Evolutionary conservation across 768 basidiomycete species (phyloP).

Genomic region (Rubroboletus satanas): DNA sequence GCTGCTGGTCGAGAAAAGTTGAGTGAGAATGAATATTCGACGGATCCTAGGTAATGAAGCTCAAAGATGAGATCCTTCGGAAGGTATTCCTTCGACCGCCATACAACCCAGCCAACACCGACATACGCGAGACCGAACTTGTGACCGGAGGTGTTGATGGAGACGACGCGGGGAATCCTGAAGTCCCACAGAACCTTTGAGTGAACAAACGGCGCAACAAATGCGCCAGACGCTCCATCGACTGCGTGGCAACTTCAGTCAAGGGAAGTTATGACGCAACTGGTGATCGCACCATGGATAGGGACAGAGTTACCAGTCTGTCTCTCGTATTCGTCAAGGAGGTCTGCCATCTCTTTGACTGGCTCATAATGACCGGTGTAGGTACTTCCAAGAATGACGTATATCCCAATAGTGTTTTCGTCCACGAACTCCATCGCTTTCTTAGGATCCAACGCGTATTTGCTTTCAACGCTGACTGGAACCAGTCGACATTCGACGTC

Average conservation of each 20-base stretch:
- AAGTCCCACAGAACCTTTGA: conserved; percentile 60
- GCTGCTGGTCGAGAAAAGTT: conserved; percentile 61
- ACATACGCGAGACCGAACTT: conserved; percentile 57
- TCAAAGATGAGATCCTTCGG: conserved; percentile 72
- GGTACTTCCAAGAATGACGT: conserved; percentile 56
- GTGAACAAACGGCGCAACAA: conserved; percentile 58
- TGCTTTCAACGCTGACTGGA: conserved; percentile 60
- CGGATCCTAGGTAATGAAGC: conserved; percentile 46
- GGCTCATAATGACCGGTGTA: conserved; percentile 67
- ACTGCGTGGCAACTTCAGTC: conserved; percentile 28
- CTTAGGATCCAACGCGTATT: conserved; percentile 74
- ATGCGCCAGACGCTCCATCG: conserved; percentile 59
- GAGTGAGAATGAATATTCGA: conserved; percentile 74
- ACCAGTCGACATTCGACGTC: conserved; percentile 65
- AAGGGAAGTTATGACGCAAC: conserved; percentile 23
- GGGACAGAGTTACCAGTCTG: conserved; percentile 43
- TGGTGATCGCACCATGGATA: conserved; percentile 32
- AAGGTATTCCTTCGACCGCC: conserved; percentile 51
- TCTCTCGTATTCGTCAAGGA: conserved; percentile 56
- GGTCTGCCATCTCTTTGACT: conserved; percentile 79
- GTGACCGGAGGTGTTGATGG: conserved; percentile 59
- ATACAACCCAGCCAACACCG: conserved; percentile 64
- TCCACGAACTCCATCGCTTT: conserved; percentile 62
- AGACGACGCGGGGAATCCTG: conserved; percentile 53
- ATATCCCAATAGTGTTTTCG: conserved; percentile 70